These are phyloP conservation scores for Scleromitrula shiraiana DNA, from an alignment of 2,329 filamentous ascomycete genomes.

Conservation along the genomic window DNA sequence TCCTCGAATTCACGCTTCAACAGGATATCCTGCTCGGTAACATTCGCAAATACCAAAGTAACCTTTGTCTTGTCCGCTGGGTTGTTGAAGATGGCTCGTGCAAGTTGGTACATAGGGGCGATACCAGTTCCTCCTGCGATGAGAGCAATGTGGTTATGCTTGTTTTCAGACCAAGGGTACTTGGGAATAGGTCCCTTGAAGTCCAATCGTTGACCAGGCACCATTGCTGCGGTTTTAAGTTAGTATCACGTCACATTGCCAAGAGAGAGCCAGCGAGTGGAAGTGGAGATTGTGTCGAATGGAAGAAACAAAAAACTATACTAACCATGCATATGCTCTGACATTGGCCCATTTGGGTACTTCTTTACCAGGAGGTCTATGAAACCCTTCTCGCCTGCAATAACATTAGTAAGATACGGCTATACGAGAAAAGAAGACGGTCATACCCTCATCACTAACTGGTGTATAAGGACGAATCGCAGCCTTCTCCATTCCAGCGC, in stretches of 20 bases:
- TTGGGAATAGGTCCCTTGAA: slow-evolving; percentile 96
- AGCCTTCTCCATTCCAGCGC: slow-evolving; percentile 73
- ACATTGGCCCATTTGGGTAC: slow-evolving; percentile 90
- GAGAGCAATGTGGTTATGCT: slow-evolving; percentile 80
- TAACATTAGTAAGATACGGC: slow-evolving; percentile 13
- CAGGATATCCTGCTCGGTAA: slow-evolving; percentile 83
- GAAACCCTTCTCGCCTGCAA: slow-evolving; percentile 62
- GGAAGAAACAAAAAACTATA: neutral
- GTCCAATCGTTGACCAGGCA: slow-evolving; percentile 71
- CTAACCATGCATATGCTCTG: slow-evolving; percentile 65
- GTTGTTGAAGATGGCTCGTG: slow-evolving; percentile 89
- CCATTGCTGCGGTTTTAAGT: slow-evolving; percentile 43
- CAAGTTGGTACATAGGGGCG: slow-evolving; percentile 95
- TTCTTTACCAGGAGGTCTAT: slow-evolving; percentile 87
- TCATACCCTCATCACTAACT: slow-evolving; percentile 70
- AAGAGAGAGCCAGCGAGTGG: neutral
- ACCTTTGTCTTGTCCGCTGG: slow-evolving; percentile 96
- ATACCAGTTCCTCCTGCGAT: slow-evolving; percentile 96
- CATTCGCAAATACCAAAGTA: slow-evolving; percentile 87
- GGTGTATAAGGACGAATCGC: slow-evolving; percentile 91
- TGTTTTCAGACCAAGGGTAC: slow-evolving; percentile 83
- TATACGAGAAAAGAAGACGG: neutral
- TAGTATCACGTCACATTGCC: neutral
- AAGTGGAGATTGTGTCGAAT: neutral
- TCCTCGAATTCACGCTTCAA: slow-evolving; percentile 77